Percentiles rank a stretch among this genome's conserved stretches.
Conservation (phyloP, 1,139 yeast species). For the Hemisphaericaspora subhashii region DNA sequence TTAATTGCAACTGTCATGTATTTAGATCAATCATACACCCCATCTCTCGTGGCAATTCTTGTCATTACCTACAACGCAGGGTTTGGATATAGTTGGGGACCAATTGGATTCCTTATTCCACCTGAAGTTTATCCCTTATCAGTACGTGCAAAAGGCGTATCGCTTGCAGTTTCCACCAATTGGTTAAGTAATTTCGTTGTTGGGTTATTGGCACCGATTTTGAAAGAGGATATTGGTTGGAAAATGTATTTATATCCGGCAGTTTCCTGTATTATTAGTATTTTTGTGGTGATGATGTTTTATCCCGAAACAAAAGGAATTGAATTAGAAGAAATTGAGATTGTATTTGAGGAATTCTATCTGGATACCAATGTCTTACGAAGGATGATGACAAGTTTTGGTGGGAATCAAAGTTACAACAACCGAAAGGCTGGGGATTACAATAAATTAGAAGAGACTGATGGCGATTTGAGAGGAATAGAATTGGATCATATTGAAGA, state of each 20-base stretch:
- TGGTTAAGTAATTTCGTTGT: slow-evolving; percentile 57
- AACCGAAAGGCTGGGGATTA: background rate
- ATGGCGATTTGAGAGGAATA: slow-evolving; percentile 8
- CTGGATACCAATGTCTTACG: slow-evolving; percentile 5
- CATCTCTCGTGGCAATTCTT: slow-evolving; percentile 46
- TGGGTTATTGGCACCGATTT: slow-evolving; percentile 53
- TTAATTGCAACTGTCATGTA: slow-evolving; percentile 43
- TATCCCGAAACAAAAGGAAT: slow-evolving; percentile 93
- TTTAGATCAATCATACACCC: slow-evolving; percentile 37
- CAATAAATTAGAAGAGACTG: background rate
- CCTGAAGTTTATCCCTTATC: slow-evolving; percentile 57
- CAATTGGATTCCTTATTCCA: slow-evolving; percentile 54
- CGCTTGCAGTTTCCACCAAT: slow-evolving; percentile 54
- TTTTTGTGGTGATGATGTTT: slow-evolving; percentile 55
- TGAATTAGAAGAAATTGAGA: slow-evolving; percentile 85
- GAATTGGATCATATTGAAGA: slow-evolving; percentile 24
- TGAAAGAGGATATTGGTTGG: slow-evolving; percentile 51
- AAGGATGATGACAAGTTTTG: slow-evolving; percentile 1
- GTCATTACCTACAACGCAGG: slow-evolving; percentile 53
- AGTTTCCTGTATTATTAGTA: slow-evolving; percentile 43
- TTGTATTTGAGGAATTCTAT: slow-evolving; percentile 63
- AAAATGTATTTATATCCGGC: slow-evolving; percentile 52
- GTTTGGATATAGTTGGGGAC: slow-evolving; percentile 60
- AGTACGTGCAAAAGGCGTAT: slow-evolving; percentile 54
- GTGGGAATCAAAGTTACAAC: background rate